Evolutionary conservation across 2,329 filamentous ascomycete genomes (phyloP), one percentile per base, ranked within the genome.

Genomic region (Scortechinia acanthostroma): DNA sequence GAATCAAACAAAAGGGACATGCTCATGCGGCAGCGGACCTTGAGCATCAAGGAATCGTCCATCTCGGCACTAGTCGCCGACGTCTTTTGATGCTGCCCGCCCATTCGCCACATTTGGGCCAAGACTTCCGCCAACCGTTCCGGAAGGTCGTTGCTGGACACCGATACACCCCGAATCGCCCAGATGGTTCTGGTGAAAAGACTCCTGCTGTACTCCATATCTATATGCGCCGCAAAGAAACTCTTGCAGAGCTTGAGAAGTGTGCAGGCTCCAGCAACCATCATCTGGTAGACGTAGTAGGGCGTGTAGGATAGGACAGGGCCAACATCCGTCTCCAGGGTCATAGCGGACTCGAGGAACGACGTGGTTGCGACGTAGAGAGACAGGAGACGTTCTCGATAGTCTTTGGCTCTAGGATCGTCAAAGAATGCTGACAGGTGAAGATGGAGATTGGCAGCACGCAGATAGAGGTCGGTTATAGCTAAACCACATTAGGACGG

Each of bases 261-360:
- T 1, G 77, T 77, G 51, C 80, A 82, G 3, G 76, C 78, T n/a
- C 73, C 78, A 3, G 79, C 80, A 21, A 83, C 69, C 58, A 81
- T 75, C 74, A 83, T 82, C 56, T 83, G 80, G 57, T 82, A 79
- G 47, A 84, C 70, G 55, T 83, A 83, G 53, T 74, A 80, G 40
- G 66, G 70, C 6, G 72, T 71, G 47, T 79, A 72, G 6, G 35
- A 40, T 10, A 40, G 35, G 6, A 40, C 35, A 10, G 35, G 35
- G 6, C 35, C 35, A 17, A 40, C 35, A 6, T 40, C 35, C 3
- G 65, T 65, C 47, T 53, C 66, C 17, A 70, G 52, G 23, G 64
- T 65, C 50, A 72, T 59, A 15, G 67, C 65, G n/a, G 58, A 55
- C 50, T 72, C 69, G 17, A 73, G 62, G 51, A 71, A 71, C 3